Conservation (phyloP, 768 basidiomycete genomes). For the Pilatotrama ljubarskyi region DNA sequence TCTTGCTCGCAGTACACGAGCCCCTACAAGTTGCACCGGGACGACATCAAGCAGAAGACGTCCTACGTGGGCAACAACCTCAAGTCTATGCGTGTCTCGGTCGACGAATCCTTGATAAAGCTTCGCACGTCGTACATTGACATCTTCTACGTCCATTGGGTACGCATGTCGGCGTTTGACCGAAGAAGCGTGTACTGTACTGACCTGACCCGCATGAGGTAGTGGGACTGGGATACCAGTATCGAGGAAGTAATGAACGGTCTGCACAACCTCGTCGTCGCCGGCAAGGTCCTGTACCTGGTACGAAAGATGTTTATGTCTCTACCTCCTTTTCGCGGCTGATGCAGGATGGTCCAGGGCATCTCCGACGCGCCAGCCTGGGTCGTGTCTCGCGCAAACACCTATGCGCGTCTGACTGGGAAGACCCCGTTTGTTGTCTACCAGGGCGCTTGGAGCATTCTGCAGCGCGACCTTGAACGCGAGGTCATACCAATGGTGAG, state of each 20-base stretch:
- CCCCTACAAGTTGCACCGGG: conserved; percentile 21
- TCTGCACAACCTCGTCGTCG: conserved; percentile 39
- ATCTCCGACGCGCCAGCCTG: conserved; percentile 33
- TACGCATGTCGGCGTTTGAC: conserved; percentile 46
- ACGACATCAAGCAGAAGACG: conserved; percentile 31
- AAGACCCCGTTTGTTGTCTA: conserved; percentile 41
- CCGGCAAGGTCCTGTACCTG: conserved; percentile 38
- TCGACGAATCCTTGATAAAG: conserved; percentile 43
- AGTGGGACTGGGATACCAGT: conserved; percentile 42
- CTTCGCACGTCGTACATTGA: conserved; percentile 60
- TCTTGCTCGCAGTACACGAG: conserved; percentile 27
- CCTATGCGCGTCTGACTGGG: conserved; percentile 36
- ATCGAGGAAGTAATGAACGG: conserved; percentile 44
- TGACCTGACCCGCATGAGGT: too few relatives aligned
- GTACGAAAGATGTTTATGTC: too few relatives aligned
- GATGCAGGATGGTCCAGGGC: conserved; percentile 1
- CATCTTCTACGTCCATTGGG: conserved; percentile 55
- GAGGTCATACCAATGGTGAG: conserved; percentile 36
- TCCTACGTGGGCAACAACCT: conserved; percentile 45
- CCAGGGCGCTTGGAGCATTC: conserved; percentile 33
- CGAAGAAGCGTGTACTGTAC: too few relatives aligned
- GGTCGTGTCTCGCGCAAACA: conserved; percentile 35
- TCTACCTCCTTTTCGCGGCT: not conserved
- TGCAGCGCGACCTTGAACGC: conserved; percentile 40
- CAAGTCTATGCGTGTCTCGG: conserved; percentile 35